Evolutionary conservation across 805 yeast genomes (phyloP), one percentile per base, ranked within the genome.

Genomic region (Starmerella bombi): DNA sequence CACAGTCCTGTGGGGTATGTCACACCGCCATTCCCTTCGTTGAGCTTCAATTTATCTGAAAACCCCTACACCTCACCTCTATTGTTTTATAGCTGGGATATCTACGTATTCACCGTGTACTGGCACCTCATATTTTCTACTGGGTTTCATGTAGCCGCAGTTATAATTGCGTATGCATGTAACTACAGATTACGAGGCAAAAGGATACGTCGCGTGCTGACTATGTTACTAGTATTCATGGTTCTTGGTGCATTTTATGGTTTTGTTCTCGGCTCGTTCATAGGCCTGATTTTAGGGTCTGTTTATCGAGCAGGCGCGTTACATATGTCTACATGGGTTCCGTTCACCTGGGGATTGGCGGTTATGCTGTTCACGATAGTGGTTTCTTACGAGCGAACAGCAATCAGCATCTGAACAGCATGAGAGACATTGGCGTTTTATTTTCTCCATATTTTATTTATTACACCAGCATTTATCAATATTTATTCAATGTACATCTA

Each of bases 281-380:
- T 80, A 31, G 96, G 95, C 0, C 64, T 85, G 10, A 56, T 91
- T 48, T 56, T 81, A 15, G 77, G 77, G 27, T 80, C 84, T 1
- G 70, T 85, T 6, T 86, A 86, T 61, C 66, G 70, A 40, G 75
- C 93, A 0, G 94, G 94, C 0, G 67, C 79, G 19, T 74, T 88
- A 52, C 71, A 80, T 18, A 82, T 91, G 93, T 78, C 93, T 10
- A 82, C 96, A 0, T 88, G 98, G 98, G 74, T 88, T 6, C 97
- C 98, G 0, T 69, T 88, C 49, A 71, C 80, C 41, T 82, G 86
- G 74, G 93, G 76, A 0, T 59, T 80, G 2, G 70, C 80, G 4
- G 76, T 75, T 50, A 67, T 81, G 5, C 55, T 84, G 32, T 80
- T 72, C 58, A 74, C 80, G 54, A 67, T 83, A 27, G 65, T 78